These are phyloP conservation scores for Raffaelea albimanens DNA, from an alignment of 2,329 filamentous ascomycete species.

Conservation along the genomic window DNA sequence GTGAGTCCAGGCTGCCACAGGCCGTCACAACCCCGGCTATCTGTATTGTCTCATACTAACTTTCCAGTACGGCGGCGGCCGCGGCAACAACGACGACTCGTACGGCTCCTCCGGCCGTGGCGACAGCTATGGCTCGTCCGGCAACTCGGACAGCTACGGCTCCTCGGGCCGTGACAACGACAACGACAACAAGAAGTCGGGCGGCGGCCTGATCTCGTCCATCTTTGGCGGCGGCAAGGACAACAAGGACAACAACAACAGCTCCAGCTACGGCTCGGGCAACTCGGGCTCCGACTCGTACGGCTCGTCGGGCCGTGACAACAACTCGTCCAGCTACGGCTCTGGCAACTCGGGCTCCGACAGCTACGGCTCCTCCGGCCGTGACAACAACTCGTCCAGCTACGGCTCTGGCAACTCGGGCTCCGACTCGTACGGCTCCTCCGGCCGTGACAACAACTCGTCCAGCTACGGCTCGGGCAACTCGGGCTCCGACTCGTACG, in stretches of 20 bases:
- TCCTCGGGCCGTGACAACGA: conserved; percentile 13
- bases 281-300: conserved; percentile 12
- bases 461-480: neutral
- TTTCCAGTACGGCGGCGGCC: neutral
- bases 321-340: neutral
- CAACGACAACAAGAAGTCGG: conserved; percentile 10
- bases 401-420: neutral
- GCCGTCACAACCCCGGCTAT: too few relatives aligned
- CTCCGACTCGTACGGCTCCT: neutral
- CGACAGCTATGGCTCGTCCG: conserved; percentile 15
- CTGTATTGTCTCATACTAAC: neutral
- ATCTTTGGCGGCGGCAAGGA: conserved; percentile 3
- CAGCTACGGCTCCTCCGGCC: conserved; percentile 2
- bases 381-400: conserved; percentile 3
- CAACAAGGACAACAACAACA: conserved; percentile 7
- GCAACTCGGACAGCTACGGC: conserved; percentile 12
- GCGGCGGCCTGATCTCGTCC: conserved; percentile 2
- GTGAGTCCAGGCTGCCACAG: conserved; percentile 4
- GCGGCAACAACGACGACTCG: conserved; percentile 1
- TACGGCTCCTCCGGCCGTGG: conserved; percentile 2
- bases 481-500: neutral
- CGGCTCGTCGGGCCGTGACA: conserved; percentile 3
- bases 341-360: neutral
- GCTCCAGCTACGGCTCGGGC: conserved; percentile 1
- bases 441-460: conserved; percentile 3